Evolutionary conservation across 2,329 filamentous ascomycete genomes (phyloP).

Genomic region (Diaporthe batatas): DNA sequence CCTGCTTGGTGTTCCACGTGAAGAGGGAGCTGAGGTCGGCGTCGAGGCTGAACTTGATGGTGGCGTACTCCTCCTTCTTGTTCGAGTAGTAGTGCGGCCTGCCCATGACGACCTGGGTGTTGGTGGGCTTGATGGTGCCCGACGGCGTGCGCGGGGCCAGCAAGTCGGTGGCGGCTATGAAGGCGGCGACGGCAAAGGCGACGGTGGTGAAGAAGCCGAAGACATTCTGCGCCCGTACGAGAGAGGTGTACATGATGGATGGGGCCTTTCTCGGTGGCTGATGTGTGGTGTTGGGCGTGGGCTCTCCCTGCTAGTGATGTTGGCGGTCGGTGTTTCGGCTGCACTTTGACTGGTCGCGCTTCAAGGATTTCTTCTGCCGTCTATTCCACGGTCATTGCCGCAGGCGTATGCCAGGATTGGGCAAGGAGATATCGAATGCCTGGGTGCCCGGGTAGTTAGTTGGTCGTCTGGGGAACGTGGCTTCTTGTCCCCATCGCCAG

Average conservation of each 20-base stretch:
- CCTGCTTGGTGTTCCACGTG: constrained; percentile 99
- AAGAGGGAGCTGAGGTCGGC: constrained; percentile 93
- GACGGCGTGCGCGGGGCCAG: constrained; percentile 76
- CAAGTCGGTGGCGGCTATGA: constrained; percentile 87
- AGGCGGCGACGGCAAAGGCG: constrained; percentile 81
- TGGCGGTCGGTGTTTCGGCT: background rate
- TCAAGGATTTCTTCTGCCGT: background rate
- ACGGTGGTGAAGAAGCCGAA: constrained; percentile 99
- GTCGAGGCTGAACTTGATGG: constrained; percentile 93
- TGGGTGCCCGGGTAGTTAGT: background rate
- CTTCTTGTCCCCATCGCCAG: constrained; percentile 7
- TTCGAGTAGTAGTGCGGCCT: constrained; percentile 95
- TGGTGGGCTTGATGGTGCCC: constrained; percentile 73
- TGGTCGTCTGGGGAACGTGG: constrained; percentile 6
- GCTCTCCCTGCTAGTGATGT: background rate
- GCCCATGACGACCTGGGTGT: constrained; percentile 92
- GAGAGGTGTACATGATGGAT: constrained; percentile 83
- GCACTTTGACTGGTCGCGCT: background rate
- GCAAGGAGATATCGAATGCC: background rate
- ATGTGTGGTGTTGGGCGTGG: background rate
- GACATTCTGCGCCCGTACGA: constrained; percentile 89
- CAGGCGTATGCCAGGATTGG: background rate
- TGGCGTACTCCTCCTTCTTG: constrained; percentile 95
- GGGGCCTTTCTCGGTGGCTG: background rate
- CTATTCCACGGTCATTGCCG: constrained; percentile 1